Evolutionary conservation across 169 alveolate genomes (phyloP).

Genomic region (Eimeria necatrix): DNA sequence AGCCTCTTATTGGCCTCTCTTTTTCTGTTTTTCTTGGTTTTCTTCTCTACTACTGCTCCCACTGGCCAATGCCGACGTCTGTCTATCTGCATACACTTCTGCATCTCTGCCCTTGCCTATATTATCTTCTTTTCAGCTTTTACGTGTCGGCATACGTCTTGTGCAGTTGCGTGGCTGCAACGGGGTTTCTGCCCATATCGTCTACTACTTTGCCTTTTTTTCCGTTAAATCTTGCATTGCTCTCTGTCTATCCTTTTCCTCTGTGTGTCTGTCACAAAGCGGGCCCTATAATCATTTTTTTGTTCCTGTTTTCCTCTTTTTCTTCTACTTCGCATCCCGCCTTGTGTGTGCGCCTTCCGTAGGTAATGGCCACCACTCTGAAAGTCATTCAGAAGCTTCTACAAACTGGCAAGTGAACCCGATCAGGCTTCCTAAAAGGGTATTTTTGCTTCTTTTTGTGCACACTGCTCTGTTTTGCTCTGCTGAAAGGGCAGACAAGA

Average conservation of each 20-base stretch:
- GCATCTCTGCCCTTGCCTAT: not conserved
- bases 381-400: conserved; percentile 78
- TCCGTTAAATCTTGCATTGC: not conserved
- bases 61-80: not conserved
- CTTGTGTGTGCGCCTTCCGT: not conserved
- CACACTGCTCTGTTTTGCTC: too few species aligned
- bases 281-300: not conserved
- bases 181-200: not conserved
- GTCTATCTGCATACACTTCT: not conserved
- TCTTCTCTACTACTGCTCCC: not conserved
- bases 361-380: conserved; percentile 79
- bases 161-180: too few species aligned
- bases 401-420: conserved; percentile 36
- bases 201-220: not conserved
- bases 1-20: not conserved
- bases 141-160: not conserved
- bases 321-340: not conserved
- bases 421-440: not conserved
- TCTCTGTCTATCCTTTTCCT: not conserved
- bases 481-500: too few species aligned
- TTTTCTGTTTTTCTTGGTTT: not conserved
- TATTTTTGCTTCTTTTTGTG: too few species aligned
- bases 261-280: not conserved
- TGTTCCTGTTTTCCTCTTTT: not conserved
- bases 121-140: not conserved